Evolutionary conservation across 345 rosid genomes (phyloP), one percentile per base, ranked within the genome.

Genomic region (Brassica carinata): DNA sequence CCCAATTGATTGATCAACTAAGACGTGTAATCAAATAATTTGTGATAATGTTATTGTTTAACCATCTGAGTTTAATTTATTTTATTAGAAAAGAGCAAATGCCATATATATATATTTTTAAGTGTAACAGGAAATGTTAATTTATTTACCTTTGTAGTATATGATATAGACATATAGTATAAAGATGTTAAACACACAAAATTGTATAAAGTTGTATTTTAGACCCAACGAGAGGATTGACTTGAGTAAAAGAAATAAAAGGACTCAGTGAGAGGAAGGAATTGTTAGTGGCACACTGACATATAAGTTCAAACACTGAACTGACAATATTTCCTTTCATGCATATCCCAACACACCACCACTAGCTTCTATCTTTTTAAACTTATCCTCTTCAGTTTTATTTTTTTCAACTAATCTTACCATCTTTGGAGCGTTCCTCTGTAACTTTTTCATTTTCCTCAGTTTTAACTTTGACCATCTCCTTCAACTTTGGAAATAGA

Each of bases 301-400:
- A 74, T 63, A 69, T 36, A 69, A 69, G 64, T 62, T 74, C 40
- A 79, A 69, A 68, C 27, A 62, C 43, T 68, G 38, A 80, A 80
- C 79, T 80, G 79, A 80, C 83, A 80, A 74, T 36, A 74, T 62
- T 31, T 69, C 31, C 67, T 75, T 63, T 80, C 62, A 5, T 63
- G 26, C 75, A 74, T 69, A 69, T 80, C 75, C 76, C 79, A 63
- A 69, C 48, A 74, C 83, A 62, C 23, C 9, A 45, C 71, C 79
- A 69, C 75, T 80, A 61, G 70, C 66, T 19, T 74, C 9, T 34
- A 11, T 61, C 53, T 45, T 69, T 68, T n/a, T 3, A 8, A 29
- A 27, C 62, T 51, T 79, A 74, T 79, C 75, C 75, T 58, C 74
- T 73, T 65, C 34, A 9, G n/a, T 10, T 63, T 51, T 38, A 7